Evolutionary conservation across 2,329 filamentous ascomycete species (phyloP), one percentile per base, ranked within the genome.

Genomic region (Knoxdaviesia capensis): DNA sequence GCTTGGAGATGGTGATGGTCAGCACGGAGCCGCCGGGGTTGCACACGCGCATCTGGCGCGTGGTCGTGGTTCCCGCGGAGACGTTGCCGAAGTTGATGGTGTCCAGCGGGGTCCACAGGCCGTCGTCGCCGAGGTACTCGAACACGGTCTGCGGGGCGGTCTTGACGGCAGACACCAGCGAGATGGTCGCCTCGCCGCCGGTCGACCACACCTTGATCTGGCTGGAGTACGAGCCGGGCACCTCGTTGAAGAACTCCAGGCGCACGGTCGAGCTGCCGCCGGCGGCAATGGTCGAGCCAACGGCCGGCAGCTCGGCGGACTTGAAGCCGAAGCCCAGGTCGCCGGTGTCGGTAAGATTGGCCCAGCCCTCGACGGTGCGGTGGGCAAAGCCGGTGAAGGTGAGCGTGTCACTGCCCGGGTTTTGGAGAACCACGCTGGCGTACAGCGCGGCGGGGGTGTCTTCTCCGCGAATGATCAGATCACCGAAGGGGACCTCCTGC

Each of bases 1-100:
- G 69, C 50, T 77, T 77, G 0, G 71, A 76, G 3, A 77, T 69
- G 0, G 71, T 74, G 9, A 75, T 54, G 0, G 65, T 69, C 1
- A 75, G 59, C 1, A 55, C 55, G 8, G 68, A 62, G 5, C 61
- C 62, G 2, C 64, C 64, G 0, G 53, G 59, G 50, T 75, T 76
- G 34, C 64, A 70, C 29, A 75, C 51, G 1, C 71, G 62, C 52
- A 76, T 58, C 41, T 61, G 62, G 4, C 73, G 58, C 4, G 58
- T 60, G 1, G 55, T 57, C 0, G 63, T 64, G 0, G 56, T 62
- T 34, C 69, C 69, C 49, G 73, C 62, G 0, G 61, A 64, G 3
- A 75, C 69, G 35, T 67, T 65, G 9, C 69, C 71, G 46, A 75
- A 74, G 0, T 56, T 64, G 43, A 76, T 74, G 1, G 63, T 49